Evolutionary conservation across 768 basidiomycete genomes (phyloP).

Genomic region (Gloeopeniophorella convolvens): DNA sequence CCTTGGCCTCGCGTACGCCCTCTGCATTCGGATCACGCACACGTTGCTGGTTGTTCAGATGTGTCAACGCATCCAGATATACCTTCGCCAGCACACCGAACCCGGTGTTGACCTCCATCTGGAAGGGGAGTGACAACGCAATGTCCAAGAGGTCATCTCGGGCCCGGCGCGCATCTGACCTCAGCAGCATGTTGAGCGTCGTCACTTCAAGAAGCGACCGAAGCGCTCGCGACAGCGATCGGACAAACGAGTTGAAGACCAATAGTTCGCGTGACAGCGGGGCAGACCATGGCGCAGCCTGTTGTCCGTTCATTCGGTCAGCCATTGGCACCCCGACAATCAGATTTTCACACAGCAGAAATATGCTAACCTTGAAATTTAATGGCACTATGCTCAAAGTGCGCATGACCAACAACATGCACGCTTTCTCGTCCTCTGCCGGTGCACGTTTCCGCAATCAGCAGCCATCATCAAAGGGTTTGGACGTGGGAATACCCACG

Average conservation of each 20-base stretch:
- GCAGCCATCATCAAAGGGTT: slow-evolving; percentile 10
- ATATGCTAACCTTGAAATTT: slow-evolving; percentile 73
- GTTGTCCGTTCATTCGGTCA: slow-evolving; percentile 15
- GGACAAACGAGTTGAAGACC: slow-evolving; percentile 97
- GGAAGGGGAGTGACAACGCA: slow-evolving; percentile 88
- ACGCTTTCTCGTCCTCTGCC: slow-evolving; percentile 86
- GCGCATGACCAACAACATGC: slow-evolving; percentile 94
- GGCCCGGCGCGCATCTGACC: slow-evolving; percentile 76
- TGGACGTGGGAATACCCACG: slow-evolving; percentile 23
- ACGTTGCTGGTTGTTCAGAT: slow-evolving; percentile 73
- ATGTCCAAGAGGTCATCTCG: slow-evolving; percentile 93
- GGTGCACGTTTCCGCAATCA: slow-evolving; percentile 10
- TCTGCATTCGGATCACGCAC: slow-evolving; percentile 73
- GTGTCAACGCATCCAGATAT: slow-evolving; percentile 87
- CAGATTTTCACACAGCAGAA: slow-evolving; percentile 1
- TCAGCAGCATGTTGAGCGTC: slow-evolving; percentile 87
- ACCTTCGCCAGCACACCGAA: slow-evolving; percentile 97
- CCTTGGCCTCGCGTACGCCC: slow-evolving; percentile 76
- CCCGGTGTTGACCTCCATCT: slow-evolving; percentile 93
- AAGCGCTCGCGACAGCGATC: slow-evolving; percentile 83
- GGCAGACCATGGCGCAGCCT: slow-evolving; percentile 92
- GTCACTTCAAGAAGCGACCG: slow-evolving; percentile 88
- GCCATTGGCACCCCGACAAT: slow-evolving; percentile 1
- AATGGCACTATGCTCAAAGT: slow-evolving; percentile 93
- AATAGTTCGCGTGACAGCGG: slow-evolving; percentile 94